Evolutionary conservation across 805 yeast species (phyloP).

Genomic region (Monosporozyma yasuniensis): DNA sequence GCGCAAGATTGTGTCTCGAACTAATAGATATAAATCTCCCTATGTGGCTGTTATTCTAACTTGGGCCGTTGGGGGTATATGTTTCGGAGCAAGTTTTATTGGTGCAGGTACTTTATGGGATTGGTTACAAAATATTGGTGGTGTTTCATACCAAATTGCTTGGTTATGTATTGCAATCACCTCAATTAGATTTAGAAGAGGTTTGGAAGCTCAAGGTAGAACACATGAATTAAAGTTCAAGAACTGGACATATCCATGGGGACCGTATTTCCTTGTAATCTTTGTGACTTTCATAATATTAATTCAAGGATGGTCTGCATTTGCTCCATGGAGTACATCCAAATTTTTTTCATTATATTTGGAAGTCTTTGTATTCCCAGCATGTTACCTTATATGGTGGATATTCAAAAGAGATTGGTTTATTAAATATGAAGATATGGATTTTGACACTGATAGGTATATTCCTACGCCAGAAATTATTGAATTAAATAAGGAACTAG

Average conservation of each 20-base stretch:
- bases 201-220: constrained; percentile 36
- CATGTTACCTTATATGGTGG: constrained; percentile 37
- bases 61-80: constrained; percentile 47
- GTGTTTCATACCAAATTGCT: constrained; percentile 43
- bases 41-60: constrained; percentile 43
- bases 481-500: constrained; percentile 33
- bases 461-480: constrained; percentile 41
- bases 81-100: constrained; percentile 50
- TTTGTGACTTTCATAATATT: constrained; percentile 37
- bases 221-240: constrained; percentile 34
- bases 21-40: constrained; percentile 39
- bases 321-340: constrained; percentile 37
- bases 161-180: constrained; percentile 43
- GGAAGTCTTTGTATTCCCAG: constrained; percentile 41
- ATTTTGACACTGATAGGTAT: constrained; percentile 45
- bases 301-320: constrained; percentile 46
- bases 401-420: constrained; percentile 35
- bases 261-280: constrained; percentile 39
- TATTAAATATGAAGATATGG: constrained; percentile 40
- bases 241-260: constrained; percentile 46
- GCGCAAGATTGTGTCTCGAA: constrained; percentile 29
- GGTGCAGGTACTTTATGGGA: constrained; percentile 45
- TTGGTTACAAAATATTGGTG: constrained; percentile 47
- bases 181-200: constrained; percentile 42
- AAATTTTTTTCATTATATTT: constrained; percentile 39